A percentile compares a stretch with the other conserved stretches of the same genome.
Evolutionary conservation across 2,329 filamentous ascomycete species (phyloP).

Genomic region (Fusarium tricinctum): DNA sequence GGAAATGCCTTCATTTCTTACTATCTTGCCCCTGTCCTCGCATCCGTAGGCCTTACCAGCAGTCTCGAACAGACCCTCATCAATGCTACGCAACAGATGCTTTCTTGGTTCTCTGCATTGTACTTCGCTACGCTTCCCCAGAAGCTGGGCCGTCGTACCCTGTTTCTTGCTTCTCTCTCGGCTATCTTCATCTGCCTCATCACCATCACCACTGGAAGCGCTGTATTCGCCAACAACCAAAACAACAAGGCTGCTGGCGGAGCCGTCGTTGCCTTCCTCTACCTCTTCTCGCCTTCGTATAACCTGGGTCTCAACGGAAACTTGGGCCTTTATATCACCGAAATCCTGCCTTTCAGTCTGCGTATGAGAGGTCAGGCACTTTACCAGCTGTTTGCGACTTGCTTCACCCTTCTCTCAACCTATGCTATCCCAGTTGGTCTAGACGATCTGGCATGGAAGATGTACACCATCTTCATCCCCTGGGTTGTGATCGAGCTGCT

Average conservation of each 20-base stretch:
- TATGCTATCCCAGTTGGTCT: conserved; percentile 37
- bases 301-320: conserved; percentile 6
- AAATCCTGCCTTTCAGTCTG: conserved; percentile 8
- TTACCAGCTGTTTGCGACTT: conserved; percentile 6
- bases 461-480: conserved; percentile 31
- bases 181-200: conserved; percentile 10
- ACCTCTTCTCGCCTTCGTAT: conserved; percentile 1
- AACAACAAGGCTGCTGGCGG: conserved; percentile 8
- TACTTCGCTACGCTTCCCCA: conserved; percentile 1
- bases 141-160: conserved; percentile 4
- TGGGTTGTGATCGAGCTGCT: conserved; percentile 29
- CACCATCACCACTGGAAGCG: conserved; percentile 12
- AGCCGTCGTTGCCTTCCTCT: conserved; percentile 2
- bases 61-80: conserved; percentile 13
- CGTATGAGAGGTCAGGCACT: conserved; percentile 2
- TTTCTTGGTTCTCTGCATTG: conserved; percentile 2
- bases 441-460: conserved; percentile 29
- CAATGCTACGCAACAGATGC: conserved; percentile 13
- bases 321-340: conserved; percentile 3
- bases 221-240: not conserved
- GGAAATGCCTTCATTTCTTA: conserved; percentile 8
- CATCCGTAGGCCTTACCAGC: conserved; percentile 1
- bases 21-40: conserved; percentile 1
- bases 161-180: not conserved
- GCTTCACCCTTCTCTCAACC: conserved; percentile 14